Conservation (phyloP, 257 asterid genomes). For the Nicotiana sylvestris region DNA sequence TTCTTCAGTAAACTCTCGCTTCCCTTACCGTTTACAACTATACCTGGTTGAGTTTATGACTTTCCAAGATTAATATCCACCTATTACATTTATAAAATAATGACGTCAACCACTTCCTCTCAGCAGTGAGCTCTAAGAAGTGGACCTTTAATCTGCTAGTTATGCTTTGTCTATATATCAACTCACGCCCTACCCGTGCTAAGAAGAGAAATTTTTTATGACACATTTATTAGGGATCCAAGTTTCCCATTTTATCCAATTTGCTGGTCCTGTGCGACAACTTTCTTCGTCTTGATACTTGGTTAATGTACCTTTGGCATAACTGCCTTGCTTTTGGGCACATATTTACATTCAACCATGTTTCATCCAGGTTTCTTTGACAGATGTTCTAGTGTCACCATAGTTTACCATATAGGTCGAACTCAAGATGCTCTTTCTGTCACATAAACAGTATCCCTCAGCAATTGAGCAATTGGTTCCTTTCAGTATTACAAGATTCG, state of each 20-base stretch:
- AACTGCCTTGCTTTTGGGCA: not conserved
- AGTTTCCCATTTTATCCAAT: not conserved
- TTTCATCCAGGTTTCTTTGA: constrained; percentile 3
- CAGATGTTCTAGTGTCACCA: not conserved
- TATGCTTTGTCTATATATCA: not conserved
- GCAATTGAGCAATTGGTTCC: not conserved
- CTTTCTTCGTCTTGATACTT: not conserved
- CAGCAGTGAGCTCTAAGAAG: constrained; percentile 7
- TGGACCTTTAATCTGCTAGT: not conserved
- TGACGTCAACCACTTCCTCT: not conserved
- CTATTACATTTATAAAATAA: not conserved
- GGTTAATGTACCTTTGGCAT: not conserved
- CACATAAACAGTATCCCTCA: constrained; percentile 2
- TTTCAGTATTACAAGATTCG: not conserved
- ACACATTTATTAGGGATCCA: not conserved
- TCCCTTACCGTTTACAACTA: not conserved
- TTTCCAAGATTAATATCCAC: not conserved
- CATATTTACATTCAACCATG: constrained; percentile 8
- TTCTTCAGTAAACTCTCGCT: not conserved
- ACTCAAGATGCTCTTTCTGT: not conserved
- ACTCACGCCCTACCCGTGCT: not conserved
- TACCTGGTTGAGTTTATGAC: not conserved
- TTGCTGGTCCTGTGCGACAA: not conserved
- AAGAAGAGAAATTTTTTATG: not conserved
- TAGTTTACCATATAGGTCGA: not conserved